phyloP scores from a whole-genome alignment of 169 alveolate genomes.

The Plasmodium cynomolgi region DNA sequence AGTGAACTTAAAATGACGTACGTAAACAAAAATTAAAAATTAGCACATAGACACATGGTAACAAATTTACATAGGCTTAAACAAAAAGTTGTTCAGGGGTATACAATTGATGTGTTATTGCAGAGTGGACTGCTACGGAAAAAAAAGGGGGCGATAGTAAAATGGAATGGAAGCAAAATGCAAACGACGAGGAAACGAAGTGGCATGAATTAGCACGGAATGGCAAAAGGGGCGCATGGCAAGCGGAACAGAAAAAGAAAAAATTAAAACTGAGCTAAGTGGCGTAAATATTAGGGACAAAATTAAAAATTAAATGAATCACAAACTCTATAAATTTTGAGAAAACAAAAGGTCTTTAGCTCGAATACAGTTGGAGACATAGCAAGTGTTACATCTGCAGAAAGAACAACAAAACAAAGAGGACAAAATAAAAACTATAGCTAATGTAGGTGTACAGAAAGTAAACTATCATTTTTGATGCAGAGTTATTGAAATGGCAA shows the following conservation, averaged over 20 bases:
- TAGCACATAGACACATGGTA: constrained; percentile 9
- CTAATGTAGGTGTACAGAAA: constrained; percentile 15
- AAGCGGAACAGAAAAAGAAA: background rate
- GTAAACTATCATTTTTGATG: background rate
- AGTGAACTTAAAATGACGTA: background rate
- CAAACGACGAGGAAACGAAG: background rate
- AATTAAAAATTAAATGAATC: constrained; percentile 34
- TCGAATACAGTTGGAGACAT: constrained; percentile 14
- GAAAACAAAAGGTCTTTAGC: background rate
- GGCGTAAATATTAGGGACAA: constrained; percentile 20
- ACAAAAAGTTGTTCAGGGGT: background rate
- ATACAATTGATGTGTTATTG: constrained; percentile 22
- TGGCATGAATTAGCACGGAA: background rate
- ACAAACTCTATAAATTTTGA: constrained; percentile 16
- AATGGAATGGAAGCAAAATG: background rate
- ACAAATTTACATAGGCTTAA: constrained; percentile 5
- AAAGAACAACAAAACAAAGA: background rate
- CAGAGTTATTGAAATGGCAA: constrained; percentile 8
- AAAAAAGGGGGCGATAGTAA: background rate
- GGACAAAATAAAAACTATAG: background rate
- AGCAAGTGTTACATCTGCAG: constrained; percentile 2
- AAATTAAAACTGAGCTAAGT: background rate
- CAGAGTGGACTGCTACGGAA: background rate
- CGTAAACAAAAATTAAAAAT: constrained; percentile 15
- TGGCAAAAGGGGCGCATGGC: background rate